These are phyloP conservation scores for Cryphonectria nitschkei DNA, from an alignment of 2,329 filamentous ascomycete genomes.

Conservation along the genomic window DNA sequence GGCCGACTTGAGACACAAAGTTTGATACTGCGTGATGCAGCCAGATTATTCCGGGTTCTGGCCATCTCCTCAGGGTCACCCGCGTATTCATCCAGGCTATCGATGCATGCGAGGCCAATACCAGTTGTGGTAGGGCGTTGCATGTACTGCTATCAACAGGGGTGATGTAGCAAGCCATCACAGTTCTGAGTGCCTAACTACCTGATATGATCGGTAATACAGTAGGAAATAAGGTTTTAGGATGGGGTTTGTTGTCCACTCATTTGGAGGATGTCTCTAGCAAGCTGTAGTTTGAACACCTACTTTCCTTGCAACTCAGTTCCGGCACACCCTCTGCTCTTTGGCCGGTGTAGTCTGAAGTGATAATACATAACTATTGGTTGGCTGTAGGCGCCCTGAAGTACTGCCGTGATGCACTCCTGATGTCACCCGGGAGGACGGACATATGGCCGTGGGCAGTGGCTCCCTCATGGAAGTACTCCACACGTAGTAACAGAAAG, in stretches of 20 bases:
- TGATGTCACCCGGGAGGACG: background rate
- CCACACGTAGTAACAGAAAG: background rate
- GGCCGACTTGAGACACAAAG: slow-evolving; percentile 9
- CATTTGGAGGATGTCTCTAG: too few species aligned
- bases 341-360: too few species aligned
- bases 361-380: too few species aligned
- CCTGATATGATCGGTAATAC: too few species aligned
- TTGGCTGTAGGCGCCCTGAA: background rate
- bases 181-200: too few species aligned
- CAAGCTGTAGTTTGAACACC: too few species aligned
- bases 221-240: too few species aligned
- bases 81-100: slow-evolving; percentile 18
- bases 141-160: background rate
- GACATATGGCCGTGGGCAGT: background rate
- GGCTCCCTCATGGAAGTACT: background rate
- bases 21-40: slow-evolving; percentile 1
- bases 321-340: too few species aligned
- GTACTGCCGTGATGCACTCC: background rate
- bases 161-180: too few species aligned
- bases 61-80: slow-evolving; percentile 10
- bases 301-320: too few species aligned
- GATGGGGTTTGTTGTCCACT: too few species aligned
- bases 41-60: background rate
- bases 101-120: background rate
- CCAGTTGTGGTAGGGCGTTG: background rate